phyloP scores from a whole-genome alignment of 352 stramenopile genomes.

The Phytophthora pluvialis region DNA sequence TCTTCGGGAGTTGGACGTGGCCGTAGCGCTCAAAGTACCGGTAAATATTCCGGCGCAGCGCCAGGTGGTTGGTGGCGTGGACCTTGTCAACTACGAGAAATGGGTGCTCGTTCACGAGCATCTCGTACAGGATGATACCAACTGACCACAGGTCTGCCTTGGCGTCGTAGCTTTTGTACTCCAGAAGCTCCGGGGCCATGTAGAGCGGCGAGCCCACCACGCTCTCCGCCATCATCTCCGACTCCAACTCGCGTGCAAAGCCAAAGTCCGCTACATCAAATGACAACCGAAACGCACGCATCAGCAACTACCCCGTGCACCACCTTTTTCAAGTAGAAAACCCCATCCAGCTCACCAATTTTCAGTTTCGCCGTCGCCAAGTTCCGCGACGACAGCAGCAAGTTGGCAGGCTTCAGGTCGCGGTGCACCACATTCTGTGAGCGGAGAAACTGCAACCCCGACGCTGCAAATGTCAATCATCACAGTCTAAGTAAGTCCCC shows the following conservation, averaged over 20 bases:
- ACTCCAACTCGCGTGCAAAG: slow-evolving; percentile 71
- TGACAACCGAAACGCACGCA: background rate
- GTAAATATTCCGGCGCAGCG: slow-evolving; percentile 77
- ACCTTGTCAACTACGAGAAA: slow-evolving; percentile 79
- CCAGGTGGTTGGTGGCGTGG: slow-evolving; percentile 82
- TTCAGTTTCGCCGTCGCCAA: slow-evolving; percentile 71
- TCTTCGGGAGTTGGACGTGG: slow-evolving; percentile 54
- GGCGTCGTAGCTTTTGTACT: slow-evolving; percentile 88
- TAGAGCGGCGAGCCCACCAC: slow-evolving; percentile 83
- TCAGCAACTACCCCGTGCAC: slow-evolving; percentile 40
- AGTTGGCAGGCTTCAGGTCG: slow-evolving; percentile 79
- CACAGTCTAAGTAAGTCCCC: background rate
- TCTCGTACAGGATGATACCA: slow-evolving; percentile 85
- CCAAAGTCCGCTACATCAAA: slow-evolving; percentile 67
- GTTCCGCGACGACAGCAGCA: slow-evolving; percentile 78
- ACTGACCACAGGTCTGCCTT: slow-evolving; percentile 86
- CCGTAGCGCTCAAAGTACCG: slow-evolving; percentile 75
- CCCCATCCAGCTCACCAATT: slow-evolving; percentile 49
- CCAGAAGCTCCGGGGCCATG: slow-evolving; percentile 80
- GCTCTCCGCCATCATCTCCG: slow-evolving; percentile 80
- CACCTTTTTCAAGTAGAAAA: background rate
- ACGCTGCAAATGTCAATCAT: slow-evolving; percentile 40
- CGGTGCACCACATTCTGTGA: slow-evolving; percentile 82
- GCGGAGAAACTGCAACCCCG: slow-evolving; percentile 74
- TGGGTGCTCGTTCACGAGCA: slow-evolving; percentile 82